Conservation (phyloP, 441 rosid species). For the Manihot esculenta region DNA sequence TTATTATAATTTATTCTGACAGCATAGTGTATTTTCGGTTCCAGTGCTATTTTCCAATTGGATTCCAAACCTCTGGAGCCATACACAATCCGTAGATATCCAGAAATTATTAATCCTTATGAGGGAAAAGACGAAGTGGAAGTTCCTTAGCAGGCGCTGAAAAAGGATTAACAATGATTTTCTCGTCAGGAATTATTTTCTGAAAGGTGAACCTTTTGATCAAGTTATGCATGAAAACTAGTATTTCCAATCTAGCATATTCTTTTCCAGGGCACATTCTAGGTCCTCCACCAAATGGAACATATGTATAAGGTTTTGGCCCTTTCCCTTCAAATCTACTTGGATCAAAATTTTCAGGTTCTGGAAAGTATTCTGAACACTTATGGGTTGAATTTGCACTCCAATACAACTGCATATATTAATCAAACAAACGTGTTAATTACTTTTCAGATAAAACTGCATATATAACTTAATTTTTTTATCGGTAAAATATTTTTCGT, state of each 20-base stretch:
- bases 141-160: slow-evolving; percentile 17
- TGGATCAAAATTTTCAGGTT: slow-evolving; percentile 26
- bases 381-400: slow-evolving; percentile 22
- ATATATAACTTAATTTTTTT: too few relatives aligned
- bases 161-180: slow-evolving; percentile 15
- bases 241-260: slow-evolving; percentile 23
- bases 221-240: slow-evolving; percentile 25
- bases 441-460: too few relatives aligned
- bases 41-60: too few relatives aligned
- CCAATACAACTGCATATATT: slow-evolving; percentile 17
- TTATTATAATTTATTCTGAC: too few relatives aligned
- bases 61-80: too few relatives aligned
- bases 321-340: slow-evolving; percentile 26
- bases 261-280: slow-evolving; percentile 29
- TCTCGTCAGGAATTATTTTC: slow-evolving; percentile 12
- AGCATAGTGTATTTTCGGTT: too few relatives aligned
- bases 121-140: slow-evolving; percentile 20
- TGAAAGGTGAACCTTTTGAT: slow-evolving; percentile 16
- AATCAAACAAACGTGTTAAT: too few relatives aligned
- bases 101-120: too few relatives aligned
- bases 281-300: slow-evolving; percentile 29
- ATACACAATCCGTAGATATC: too few relatives aligned
- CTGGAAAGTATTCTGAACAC: slow-evolving; percentile 8
- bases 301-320: slow-evolving; percentile 22
- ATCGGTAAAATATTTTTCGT: too few relatives aligned